Base-by-base conservation (phyloP, 352 stramenopile genomes). In the Aphanomyces invadans region DNA sequence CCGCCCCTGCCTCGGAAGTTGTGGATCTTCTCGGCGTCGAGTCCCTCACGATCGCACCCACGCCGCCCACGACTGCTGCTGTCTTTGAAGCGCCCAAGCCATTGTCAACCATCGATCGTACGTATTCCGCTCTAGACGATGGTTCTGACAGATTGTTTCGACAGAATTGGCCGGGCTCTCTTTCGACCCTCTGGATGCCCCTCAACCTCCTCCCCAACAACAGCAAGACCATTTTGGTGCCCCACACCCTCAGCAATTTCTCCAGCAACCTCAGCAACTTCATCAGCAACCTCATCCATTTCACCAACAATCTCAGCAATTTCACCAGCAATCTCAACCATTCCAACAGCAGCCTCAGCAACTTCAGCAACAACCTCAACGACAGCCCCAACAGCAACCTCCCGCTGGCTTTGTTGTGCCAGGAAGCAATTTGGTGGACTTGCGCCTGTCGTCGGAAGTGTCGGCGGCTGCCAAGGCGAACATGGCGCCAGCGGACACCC, bases 41-140 rank as follows among this genome's bases (percentile, higher is more conserved):
- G 4, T 57, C 38, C 17, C 60, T 67, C 42, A 57, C 59, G 10
- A 66, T 66, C 21, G 42, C 60, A 4, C 32, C 28, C 23, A 31
- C 60, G 3, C 60, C 55, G 12, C 17, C 32, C 2, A n/a, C 19
- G 4, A 17, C 55, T 0, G 36, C 60, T 4, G 28, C 33, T 1
- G 60, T 39, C 10, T 44, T 44, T 36, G 36, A 23, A 23, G 10
- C 60, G n/a, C 19, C 32, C 1, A 9, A 9, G 2, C 60, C 42
- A 15, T n/a, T 59, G 19, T 67, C 60, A 21, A 67, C 60, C 7
- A 67, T 67, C 25, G 60, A 67, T 33, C 60, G 60, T 67, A 67
- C 29, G 60, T 33, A 11, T 21, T 15, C 11, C 33, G 48, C 9
- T 45, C 9, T 45, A 9, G 38, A 9, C 9, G 38, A 9, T 9